Percentiles rank a stretch among this genome's conserved stretches.
phyloP scores from a whole-genome alignment of 768 basidiomycete species.

The Podaxis carcinomalis region DNA sequence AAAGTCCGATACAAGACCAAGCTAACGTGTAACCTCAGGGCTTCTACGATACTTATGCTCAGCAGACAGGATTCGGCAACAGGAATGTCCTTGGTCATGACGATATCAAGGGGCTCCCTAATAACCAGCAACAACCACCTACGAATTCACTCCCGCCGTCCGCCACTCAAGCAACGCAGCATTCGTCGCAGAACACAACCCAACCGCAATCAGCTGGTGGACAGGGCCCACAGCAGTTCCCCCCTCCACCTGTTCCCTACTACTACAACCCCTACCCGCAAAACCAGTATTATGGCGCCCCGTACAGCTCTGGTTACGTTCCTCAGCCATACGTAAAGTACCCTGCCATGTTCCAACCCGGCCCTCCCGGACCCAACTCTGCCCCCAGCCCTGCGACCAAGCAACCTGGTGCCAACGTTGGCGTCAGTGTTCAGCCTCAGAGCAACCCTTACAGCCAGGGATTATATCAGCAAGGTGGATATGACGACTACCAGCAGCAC shows the following conservation, averaged over 20 bases:
- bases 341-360: conserved; percentile 70
- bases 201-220: conserved; percentile 58
- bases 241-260: conserved; percentile 53
- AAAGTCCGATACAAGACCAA: conserved; percentile 2
- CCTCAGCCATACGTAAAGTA: conserved; percentile 77
- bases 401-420: conserved; percentile 54
- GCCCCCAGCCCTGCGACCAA: conserved; percentile 64
- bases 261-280: conserved; percentile 65
- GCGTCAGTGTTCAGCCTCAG: conserved; percentile 41
- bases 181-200: conserved; percentile 43
- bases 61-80: conserved; percentile 58
- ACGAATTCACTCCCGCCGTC: conserved; percentile 47
- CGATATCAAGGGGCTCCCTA: conserved; percentile 67
- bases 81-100: conserved; percentile 69
- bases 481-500: conserved; percentile 44
- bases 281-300: conserved; percentile 71
- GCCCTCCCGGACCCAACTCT: conserved; percentile 63
- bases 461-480: conserved; percentile 53
- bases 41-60: conserved; percentile 74
- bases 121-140: conserved; percentile 50
- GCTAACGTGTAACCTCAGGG: conserved; percentile 37
- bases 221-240: conserved; percentile 66
- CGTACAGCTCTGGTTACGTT: conserved; percentile 58
- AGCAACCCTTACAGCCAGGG: conserved; percentile 60
- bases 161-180: conserved; percentile 50